Base-by-base conservation (phyloP, 495 filamentous ascomycete genomes). In the Xylaria nigripes region DNA sequence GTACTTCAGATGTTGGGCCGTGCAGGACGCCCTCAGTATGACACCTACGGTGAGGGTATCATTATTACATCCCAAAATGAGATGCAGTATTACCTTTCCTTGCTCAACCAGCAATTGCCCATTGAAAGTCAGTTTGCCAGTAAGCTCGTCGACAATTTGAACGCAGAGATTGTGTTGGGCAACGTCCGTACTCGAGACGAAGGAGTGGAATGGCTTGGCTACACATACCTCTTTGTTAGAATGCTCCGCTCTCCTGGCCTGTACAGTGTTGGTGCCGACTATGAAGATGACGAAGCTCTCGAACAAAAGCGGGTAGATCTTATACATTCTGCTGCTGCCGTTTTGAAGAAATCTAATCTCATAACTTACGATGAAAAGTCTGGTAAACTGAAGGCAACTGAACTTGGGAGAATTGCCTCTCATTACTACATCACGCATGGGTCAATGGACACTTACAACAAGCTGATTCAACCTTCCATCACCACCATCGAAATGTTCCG, bases 1-100 rank as follows among this genome's bases (percentile, higher is more conserved):
- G 92, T 97, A 40, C 76, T 99, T 30, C 93, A 99, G 68, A 99
- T 99, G 93, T 83, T 99, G 59, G 93, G 93, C 61, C 90, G 93
- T 73, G 93, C 93, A 41, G 93, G 93, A 65, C 83, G 93, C 50
- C 93, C 93, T 8, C 93, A 99, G 60, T 99, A 89, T 62, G 93
- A 99, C 68, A 96, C 90, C 0, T 97, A 93, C 62, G 93, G 93
- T 62, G 93, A 97, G 61, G 93, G 93, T 68, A 96, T 97, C 65
- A 97, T 99, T 66, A 97, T 99, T 61, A 99, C 93, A 0, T 90
- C 88, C 1, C 92, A 97, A 63, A 73, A 77, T 15, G 93, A 99
- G 70, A 88, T 97, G 63, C 90, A 95, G 54, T 99, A 96, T 68
- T 99, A 97, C 54, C 81, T 97, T 10, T 96, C 91, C 1, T 77